phyloP scores from a whole-genome alignment of 176 grass and related monocot species.

The Eremochloa ophiuroides region DNA sequence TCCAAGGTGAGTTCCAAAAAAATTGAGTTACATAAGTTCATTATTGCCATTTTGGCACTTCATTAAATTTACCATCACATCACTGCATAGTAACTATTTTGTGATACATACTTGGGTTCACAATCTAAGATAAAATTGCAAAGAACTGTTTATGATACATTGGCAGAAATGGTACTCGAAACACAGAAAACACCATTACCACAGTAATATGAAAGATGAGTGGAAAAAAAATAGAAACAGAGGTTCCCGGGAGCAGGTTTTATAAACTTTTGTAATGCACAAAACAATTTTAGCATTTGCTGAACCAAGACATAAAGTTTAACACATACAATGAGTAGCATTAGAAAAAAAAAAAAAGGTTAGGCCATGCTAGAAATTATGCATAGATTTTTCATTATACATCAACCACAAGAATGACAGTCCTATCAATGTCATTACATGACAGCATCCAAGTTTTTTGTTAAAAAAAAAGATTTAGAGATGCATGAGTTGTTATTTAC shows the following conservation, averaged over 20 bases:
- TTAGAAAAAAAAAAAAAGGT: background rate
- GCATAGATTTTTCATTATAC: background rate
- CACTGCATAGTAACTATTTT: background rate
- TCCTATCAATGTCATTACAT: background rate
- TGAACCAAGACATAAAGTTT: background rate
- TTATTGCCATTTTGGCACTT: no score
- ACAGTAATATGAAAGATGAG: background rate
- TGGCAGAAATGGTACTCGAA: background rate
- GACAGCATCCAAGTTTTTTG: background rate
- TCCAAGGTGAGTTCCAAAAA: background rate
- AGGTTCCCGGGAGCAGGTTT: background rate
- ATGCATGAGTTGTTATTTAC: conserved; percentile 22
- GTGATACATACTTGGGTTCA: background rate
- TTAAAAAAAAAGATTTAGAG: background rate
- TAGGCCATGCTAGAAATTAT: background rate
- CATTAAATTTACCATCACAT: background rate
- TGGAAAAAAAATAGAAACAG: background rate
- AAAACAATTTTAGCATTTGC: background rate
- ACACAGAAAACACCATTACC: background rate
- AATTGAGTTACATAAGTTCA: no score
- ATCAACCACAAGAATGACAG: background rate
- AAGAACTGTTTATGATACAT: background rate
- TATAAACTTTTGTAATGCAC: background rate
- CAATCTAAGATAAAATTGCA: background rate
- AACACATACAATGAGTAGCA: background rate